Conservation (phyloP, 495 filamentous ascomycete genomes). For the Xylona heveae region DNA sequence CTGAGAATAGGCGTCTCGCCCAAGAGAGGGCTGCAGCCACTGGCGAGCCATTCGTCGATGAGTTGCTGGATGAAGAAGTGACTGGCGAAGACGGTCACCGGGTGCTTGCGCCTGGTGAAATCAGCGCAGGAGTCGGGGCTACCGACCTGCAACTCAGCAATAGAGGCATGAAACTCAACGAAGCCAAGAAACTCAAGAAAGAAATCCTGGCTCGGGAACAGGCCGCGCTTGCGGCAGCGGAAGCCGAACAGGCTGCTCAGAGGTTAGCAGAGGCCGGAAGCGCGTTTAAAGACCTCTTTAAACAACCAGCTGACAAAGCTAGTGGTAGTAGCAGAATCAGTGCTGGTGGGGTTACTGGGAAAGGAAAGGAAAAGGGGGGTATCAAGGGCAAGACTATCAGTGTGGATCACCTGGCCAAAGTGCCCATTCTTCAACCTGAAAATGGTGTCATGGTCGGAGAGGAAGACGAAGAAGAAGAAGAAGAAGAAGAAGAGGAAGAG, state of each 20-base stretch:
- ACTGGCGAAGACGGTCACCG: conserved; percentile 11
- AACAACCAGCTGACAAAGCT: too few relatives aligned
- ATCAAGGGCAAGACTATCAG: too few relatives aligned
- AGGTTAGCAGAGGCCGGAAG: conserved; percentile 30
- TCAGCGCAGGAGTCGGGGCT: conserved; percentile 20
- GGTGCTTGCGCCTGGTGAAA: conserved; percentile 25
- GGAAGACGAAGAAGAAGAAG: conserved; percentile 2
- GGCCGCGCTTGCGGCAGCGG: conserved; percentile 25
- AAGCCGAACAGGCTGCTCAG: conserved; percentile 39
- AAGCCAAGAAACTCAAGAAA: conserved; percentile 78
- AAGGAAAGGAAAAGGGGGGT: too few relatives aligned
- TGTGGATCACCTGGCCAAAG: too few relatives aligned
- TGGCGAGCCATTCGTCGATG: conserved; percentile 40
- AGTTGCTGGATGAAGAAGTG: conserved; percentile 21
- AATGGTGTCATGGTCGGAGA: too few relatives aligned
- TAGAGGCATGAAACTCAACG: conserved; percentile 76
- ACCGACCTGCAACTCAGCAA: conserved; percentile 46
- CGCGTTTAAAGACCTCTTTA: conserved; percentile 25
- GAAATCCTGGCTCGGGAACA: conserved; percentile 49
- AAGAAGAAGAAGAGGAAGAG: neutral
- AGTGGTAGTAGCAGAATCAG: too few relatives aligned
- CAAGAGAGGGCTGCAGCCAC: conserved; percentile 45
- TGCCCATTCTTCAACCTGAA: too few relatives aligned
- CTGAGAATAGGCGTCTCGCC: conserved; percentile 48
- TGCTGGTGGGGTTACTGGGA: too few relatives aligned